Conservation (phyloP, 495 filamentous ascomycete species). For the Lentithecium fluviatile region DNA sequence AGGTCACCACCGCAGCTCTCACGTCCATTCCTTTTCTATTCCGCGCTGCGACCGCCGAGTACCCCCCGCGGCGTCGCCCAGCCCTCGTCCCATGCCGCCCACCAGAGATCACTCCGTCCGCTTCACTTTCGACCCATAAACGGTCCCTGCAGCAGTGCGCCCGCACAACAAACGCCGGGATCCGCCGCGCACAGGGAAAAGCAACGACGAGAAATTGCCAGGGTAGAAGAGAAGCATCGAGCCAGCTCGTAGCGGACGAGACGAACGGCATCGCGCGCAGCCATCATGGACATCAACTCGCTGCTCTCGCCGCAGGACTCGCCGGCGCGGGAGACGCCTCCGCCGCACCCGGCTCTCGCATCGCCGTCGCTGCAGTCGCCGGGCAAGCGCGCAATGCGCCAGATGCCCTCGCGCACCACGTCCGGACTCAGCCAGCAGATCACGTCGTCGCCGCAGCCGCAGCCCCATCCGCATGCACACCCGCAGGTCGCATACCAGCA, state of each 20-base stretch:
- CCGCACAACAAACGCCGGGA: not conserved
- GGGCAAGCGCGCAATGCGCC: slow-evolving; percentile 31
- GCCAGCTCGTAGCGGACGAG: not conserved
- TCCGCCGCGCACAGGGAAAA: not conserved
- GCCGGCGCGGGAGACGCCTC: slow-evolving; percentile 48
- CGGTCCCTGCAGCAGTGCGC: not conserved
- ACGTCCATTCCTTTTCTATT: not conserved
- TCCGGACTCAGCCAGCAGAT: slow-evolving; percentile 44
- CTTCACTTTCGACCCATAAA: slow-evolving; percentile 12
- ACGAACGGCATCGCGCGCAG: not conserved
- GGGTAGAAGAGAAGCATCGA: not conserved
- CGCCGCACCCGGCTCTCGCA: slow-evolving; percentile 40
- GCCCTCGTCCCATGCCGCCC: slow-evolving; percentile 7
- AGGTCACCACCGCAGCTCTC: not conserved
- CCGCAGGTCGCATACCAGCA: slow-evolving; percentile 26
- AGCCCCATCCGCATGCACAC: slow-evolving; percentile 25
- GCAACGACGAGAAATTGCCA: not conserved
- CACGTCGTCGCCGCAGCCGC: slow-evolving; percentile 42
- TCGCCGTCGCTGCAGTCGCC: slow-evolving; percentile 23
- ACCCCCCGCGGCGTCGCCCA: not conserved
- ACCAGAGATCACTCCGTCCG: slow-evolving; percentile 1
- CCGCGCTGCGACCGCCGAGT: not conserved
- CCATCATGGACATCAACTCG: slow-evolving; percentile 68
- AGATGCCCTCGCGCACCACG: slow-evolving; percentile 35
- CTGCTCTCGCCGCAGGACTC: slow-evolving; percentile 69